Conservation (phyloP, 2,329 filamentous ascomycete genomes). For the Domatiomyces catenatus region DNA sequence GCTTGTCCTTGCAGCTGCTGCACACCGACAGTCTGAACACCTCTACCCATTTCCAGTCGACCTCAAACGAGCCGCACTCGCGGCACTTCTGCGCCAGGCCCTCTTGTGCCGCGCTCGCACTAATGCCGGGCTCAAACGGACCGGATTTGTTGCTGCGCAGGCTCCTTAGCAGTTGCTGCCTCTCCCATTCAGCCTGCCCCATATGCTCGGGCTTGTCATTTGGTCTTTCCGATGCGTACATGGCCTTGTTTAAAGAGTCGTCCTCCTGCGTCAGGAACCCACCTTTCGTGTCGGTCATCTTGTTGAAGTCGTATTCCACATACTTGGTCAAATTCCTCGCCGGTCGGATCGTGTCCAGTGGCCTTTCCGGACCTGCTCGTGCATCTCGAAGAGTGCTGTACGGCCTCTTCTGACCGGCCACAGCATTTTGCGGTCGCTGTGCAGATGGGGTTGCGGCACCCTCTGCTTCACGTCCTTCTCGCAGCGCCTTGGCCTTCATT, state of each 20-base stretch:
- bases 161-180: constrained; percentile 57
- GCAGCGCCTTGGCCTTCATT: constrained; percentile 73
- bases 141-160: constrained; percentile 61
- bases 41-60: constrained; percentile 92
- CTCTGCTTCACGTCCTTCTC: constrained; percentile 56
- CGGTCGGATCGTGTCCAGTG: constrained; percentile 46
- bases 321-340: constrained; percentile 83
- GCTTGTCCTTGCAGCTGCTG: constrained; percentile 70
- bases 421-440: constrained; percentile 31
- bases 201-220: constrained; percentile 69
- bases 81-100: constrained; percentile 57
- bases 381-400: constrained; percentile 59
- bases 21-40: constrained; percentile 64
- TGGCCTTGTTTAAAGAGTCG: constrained; percentile 72
- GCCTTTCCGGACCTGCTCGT: constrained; percentile 26
- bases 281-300: constrained; percentile 96
- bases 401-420: constrained; percentile 56
- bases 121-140: constrained; percentile 80
- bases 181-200: constrained; percentile 83
- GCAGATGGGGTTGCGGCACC: constrained; percentile 20
- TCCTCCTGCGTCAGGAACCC: constrained; percentile 85
- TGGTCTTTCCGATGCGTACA: constrained; percentile 41
- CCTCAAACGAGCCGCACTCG: constrained; percentile 71
- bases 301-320: constrained; percentile 94
- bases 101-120: constrained; percentile 41